Evolutionary conservation across 148 eudicot genomes (phyloP).

Genomic region (Camellia japonica): DNA sequence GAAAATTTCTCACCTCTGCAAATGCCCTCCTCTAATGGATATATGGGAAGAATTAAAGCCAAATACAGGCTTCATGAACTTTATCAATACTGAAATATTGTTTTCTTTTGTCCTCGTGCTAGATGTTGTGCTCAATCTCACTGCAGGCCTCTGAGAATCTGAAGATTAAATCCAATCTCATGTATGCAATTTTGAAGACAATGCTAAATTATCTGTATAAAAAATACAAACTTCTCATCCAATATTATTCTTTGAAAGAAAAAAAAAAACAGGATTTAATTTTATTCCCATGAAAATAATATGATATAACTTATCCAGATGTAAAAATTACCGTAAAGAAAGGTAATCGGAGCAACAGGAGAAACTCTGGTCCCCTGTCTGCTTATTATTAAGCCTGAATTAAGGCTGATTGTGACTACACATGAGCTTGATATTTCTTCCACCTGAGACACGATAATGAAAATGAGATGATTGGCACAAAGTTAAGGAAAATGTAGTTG

Average conservation of each 20-base stretch:
- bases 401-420: slow-evolving; percentile 57
- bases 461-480: background rate
- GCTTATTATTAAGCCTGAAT: slow-evolving; percentile 54
- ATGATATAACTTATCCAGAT: background rate
- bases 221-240: too few relatives aligned
- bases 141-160: slow-evolving; percentile 80
- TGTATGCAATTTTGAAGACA: background rate
- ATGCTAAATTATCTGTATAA: background rate
- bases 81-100: slow-evolving; percentile 46
- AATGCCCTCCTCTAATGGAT: slow-evolving; percentile 63
- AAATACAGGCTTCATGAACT: slow-evolving; percentile 86
- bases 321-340: slow-evolving; percentile 69
- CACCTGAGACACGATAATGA: slow-evolving; percentile 38
- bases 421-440: slow-evolving; percentile 44
- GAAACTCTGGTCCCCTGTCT: slow-evolving; percentile 77
- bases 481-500: background rate
- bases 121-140: slow-evolving; percentile 64
- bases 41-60: slow-evolving; percentile 79
- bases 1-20: slow-evolving; percentile 43
- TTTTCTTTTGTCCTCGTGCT: slow-evolving; percentile 66
- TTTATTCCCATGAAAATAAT: background rate
- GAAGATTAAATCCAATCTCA: slow-evolving; percentile 17
- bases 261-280: too few relatives aligned
- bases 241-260: too few relatives aligned
- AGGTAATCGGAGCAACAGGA: slow-evolving; percentile 74